Conservation (phyloP, 1,284 basidiomycete species). For the Austropuccinia psidii region DNA sequence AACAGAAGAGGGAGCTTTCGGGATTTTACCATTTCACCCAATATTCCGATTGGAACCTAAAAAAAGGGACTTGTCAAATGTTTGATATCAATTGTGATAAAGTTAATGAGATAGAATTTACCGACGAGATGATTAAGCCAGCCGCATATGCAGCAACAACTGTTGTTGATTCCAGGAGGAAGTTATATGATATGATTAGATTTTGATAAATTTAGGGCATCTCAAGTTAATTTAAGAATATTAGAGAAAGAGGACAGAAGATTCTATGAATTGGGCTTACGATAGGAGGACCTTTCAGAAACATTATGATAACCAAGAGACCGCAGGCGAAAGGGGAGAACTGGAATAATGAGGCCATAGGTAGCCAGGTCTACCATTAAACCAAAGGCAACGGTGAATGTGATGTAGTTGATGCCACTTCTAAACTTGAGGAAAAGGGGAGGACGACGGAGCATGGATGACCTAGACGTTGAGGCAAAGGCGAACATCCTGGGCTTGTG, state of each 20-base stretch:
- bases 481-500: no score
- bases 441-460: no score
- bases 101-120: not conserved
- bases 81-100: not conserved
- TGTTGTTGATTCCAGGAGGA: not conserved
- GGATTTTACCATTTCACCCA: constrained; percentile 6
- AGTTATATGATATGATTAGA: not conserved
- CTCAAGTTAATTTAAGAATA: not conserved
- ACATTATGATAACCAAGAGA: not conserved
- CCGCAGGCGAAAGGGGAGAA: constrained; percentile 20
- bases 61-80: not conserved
- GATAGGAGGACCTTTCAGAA: constrained; percentile 7
- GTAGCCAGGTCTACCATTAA: constrained; percentile 22
- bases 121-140: constrained; percentile 20
- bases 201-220: not conserved
- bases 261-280: not conserved
- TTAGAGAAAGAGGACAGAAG: no score
- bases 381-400: constrained; percentile 24
- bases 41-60: constrained; percentile 14
- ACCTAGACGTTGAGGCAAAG: no score
- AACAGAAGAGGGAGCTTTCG: constrained; percentile 10
- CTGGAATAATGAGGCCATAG: constrained; percentile 23
- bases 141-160: constrained; percentile 28
- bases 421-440: not conserved
- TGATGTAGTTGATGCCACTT: constrained; percentile 15